phyloP scores from a whole-genome alignment of 257 asterid genomes.

The Anisodus tanguticus region DNA sequence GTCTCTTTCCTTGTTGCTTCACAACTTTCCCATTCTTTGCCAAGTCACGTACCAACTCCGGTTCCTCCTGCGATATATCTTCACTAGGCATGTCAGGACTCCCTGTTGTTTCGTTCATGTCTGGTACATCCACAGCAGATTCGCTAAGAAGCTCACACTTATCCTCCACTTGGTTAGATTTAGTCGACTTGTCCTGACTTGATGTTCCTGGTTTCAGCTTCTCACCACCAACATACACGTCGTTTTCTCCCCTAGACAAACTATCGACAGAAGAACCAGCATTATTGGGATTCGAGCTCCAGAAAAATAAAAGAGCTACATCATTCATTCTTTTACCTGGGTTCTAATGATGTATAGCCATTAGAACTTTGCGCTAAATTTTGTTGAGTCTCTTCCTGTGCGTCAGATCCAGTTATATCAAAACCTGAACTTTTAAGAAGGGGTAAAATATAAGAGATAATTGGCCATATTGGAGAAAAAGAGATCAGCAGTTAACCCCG shows the following conservation, averaged over 20 bases:
- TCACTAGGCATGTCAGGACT: conserved; percentile 41
- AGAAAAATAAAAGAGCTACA: neutral
- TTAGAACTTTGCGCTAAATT: conserved; percentile 41
- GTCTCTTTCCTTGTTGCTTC: conserved; percentile 38
- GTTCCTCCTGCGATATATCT: conserved; percentile 40
- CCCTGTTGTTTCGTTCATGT: conserved; percentile 45
- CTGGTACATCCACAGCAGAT: conserved; percentile 60
- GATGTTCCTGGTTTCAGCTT: conserved; percentile 12
- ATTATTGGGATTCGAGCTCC: conserved; percentile 20
- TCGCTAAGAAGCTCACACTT: conserved; percentile 52
- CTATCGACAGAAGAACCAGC: conserved; percentile 35
- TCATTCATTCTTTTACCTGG: conserved; percentile 51
- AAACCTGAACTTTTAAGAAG: conserved; percentile 38
- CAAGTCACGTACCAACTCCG: conserved; percentile 28
- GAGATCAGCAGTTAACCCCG: neutral
- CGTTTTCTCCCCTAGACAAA: conserved; percentile 39
- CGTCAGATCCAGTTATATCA: conserved; percentile 41
- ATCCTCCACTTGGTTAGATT: conserved; percentile 38
- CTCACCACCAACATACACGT: conserved; percentile 34
- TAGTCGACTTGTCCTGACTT: conserved; percentile 28
- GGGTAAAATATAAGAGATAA: neutral
- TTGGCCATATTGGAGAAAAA: neutral
- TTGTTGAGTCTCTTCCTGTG: conserved; percentile 35
- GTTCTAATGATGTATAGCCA: conserved; percentile 47
- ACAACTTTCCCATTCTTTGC: conserved; percentile 22